Evolutionary conservation across 257 asterid species (phyloP), one percentile per base, ranked within the genome.

Genomic region (Scutellaria minor): DNA sequence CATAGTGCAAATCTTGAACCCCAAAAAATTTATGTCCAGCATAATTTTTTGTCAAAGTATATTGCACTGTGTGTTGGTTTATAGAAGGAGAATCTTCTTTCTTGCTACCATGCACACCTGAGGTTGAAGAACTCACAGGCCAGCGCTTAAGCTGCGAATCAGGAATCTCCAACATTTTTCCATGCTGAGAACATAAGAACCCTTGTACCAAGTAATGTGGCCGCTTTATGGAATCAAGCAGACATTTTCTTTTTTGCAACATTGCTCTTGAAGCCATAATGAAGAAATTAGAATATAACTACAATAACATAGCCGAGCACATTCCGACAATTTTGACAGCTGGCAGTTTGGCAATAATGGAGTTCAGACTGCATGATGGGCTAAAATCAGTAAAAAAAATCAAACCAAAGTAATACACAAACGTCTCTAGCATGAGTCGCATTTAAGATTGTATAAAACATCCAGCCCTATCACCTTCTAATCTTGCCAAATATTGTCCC

Each of bases 201-300:
- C 90, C 79, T 72, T 71, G 77, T 64, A 83, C 75, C 63, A 84
- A 71, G 73, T 58, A 41, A 52, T 72, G 77, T 56, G 82, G 66
- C 51, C 47, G 82, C 69, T 74, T 85, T 66, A 80, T 41, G 3
- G 93, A 85, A 83, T 79, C 85, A 47, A 86, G 69, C 35, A 94
- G 74, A 76, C 53, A 77, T 79, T 73, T 89, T 66, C 79, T 94
- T 82, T 81, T 85, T 61, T 73, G 82, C 76, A 85, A 77, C 79
- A 91, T 80, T 72, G 95, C 91, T 81, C 92, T 87, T 46, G 97
- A 88, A 79, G 97, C 91, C 97, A 94, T 93, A 58, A 72, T 64
- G 70, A 76, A 69, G 75, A 68, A 74, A 27, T 66, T 42, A 61
- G 79, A 75, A 78, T 70, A 69, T 76, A 82, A 78, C 81, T 82